These are phyloP conservation scores for Pythium apleroticum DNA, from an alignment of 352 stramenopile genomes.

Conservation along the genomic window DNA sequence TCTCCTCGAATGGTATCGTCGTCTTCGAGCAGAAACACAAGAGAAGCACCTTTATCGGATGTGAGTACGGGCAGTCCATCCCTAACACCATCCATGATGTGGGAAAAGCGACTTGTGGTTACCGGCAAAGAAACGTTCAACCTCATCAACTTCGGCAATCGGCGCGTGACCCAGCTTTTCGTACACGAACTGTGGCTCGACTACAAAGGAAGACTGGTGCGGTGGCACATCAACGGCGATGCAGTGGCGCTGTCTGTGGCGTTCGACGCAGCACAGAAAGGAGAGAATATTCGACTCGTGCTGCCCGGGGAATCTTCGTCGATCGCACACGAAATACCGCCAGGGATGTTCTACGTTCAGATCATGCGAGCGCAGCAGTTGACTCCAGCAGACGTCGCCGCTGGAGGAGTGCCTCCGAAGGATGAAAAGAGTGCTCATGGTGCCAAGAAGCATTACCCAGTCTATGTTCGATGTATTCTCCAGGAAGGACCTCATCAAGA, in stretches of 20 bases:
- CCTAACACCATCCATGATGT: slow-evolving; percentile 54
- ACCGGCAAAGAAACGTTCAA: slow-evolving; percentile 85
- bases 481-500: slow-evolving; percentile 78
- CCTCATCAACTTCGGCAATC: slow-evolving; percentile 54
- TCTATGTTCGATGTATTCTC: slow-evolving; percentile 77
- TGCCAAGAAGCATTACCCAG: slow-evolving; percentile 48
- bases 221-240: slow-evolving; percentile 84
- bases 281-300: slow-evolving; percentile 78
- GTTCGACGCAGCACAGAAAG: slow-evolving; percentile 63
- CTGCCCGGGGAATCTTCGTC: slow-evolving; percentile 71
- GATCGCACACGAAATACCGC: slow-evolving; percentile 71
- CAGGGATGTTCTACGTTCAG: slow-evolving; percentile 81
- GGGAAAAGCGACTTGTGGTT: slow-evolving; percentile 73
- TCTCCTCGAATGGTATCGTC: slow-evolving; percentile 11
- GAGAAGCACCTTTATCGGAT: slow-evolving; percentile 1
- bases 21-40: background rate
- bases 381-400: slow-evolving; percentile 33
- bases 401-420: slow-evolving; percentile 12
- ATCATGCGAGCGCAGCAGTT: slow-evolving; percentile 74
- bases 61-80: slow-evolving; percentile 18
- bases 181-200: slow-evolving; percentile 86
- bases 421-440: slow-evolving; percentile 13
- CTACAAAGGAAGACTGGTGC: slow-evolving; percentile 79
- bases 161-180: slow-evolving; percentile 78
- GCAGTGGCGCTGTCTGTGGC: slow-evolving; percentile 77